Conservation (phyloP, 805 yeast genomes). For the Groenewaldozyma salmanticensis region DNA sequence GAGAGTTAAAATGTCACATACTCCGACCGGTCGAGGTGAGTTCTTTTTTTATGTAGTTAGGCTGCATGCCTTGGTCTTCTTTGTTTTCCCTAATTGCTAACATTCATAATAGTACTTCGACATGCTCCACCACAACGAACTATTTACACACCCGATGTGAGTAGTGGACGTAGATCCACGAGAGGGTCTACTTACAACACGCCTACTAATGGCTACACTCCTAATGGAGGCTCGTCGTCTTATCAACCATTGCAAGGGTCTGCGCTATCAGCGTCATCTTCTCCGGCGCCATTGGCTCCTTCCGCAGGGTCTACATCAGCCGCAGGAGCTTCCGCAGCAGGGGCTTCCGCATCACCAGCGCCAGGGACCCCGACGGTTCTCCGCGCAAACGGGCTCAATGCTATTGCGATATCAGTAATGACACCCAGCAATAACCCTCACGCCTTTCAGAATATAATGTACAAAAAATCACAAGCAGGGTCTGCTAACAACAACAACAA, state of each 20-base stretch:
- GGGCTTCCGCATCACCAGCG: background rate
- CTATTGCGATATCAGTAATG: constrained; percentile 24
- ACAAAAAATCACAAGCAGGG: constrained; percentile 12
- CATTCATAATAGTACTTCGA: constrained; percentile 1
- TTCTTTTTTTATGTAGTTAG: no score
- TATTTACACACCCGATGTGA: constrained; percentile 5
- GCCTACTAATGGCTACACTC: no score
- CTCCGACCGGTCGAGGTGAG: no score
- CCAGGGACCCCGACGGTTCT: constrained; percentile 3
- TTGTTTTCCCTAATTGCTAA: no score
- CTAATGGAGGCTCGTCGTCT: no score
- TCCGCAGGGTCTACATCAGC: background rate
- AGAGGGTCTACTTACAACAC: background rate
- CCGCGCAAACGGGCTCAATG: constrained; percentile 4
- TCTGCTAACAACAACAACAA: constrained; percentile 1
- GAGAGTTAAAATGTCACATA: no score
- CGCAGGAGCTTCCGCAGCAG: background rate
- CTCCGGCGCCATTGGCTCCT: background rate
- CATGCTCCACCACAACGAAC: constrained; percentile 4
- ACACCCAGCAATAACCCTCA: constrained; percentile 26
- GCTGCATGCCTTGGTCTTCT: no score
- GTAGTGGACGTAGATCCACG: no score
- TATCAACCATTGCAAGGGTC: background rate
- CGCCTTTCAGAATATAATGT: constrained; percentile 21
- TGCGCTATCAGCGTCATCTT: background rate